Percentiles rank a stretch among this genome's conserved stretches.
Evolutionary conservation across 768 basidiomycete species (phyloP).

Genomic region (Tephrocybe rancida): DNA sequence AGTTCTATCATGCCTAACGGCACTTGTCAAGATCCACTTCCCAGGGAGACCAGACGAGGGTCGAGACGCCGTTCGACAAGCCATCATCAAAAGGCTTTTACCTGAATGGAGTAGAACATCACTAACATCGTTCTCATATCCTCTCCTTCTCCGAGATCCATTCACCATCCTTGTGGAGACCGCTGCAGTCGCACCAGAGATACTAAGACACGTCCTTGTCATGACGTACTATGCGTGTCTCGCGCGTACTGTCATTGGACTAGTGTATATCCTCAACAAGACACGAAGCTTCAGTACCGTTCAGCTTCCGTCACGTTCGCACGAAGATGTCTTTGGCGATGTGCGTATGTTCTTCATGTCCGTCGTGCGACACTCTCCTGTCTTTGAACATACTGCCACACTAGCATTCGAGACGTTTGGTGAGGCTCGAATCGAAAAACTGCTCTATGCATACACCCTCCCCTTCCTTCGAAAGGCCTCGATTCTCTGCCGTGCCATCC

Average conservation of each 20-base stretch:
- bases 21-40: constrained; percentile 69
- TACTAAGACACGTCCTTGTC: constrained; percentile 85
- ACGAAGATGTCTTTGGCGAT: constrained; percentile 80
- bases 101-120: constrained; percentile 93
- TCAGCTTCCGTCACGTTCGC: constrained; percentile 46
- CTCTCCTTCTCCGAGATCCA: constrained; percentile 87
- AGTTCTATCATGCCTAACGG: constrained; percentile 68
- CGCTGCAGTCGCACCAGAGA: constrained; percentile 87
- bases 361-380: constrained; percentile 85
- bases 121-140: constrained; percentile 80
- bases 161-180: constrained; percentile 89
- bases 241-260: constrained; percentile 81
- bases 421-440: constrained; percentile 81
- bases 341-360: constrained; percentile 91
- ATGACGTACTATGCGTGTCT: constrained; percentile 91
- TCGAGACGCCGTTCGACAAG: constrained; percentile 75
- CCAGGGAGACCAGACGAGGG: constrained; percentile 74
- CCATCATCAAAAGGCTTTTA: constrained; percentile 85
- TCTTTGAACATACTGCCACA: constrained; percentile 84
- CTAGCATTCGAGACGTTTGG: constrained; percentile 80
- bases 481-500: constrained; percentile 78
- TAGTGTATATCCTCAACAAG: constrained; percentile 83
- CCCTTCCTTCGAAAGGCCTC: constrained; percentile 91
- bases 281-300: constrained; percentile 55
- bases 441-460: constrained; percentile 85